Percentiles rank a stretch among this genome's conserved stretches.
These are phyloP conservation scores for Mimosa pudica DNA, from an alignment of 306 rosid genomes.

Conservation along the genomic window DNA sequence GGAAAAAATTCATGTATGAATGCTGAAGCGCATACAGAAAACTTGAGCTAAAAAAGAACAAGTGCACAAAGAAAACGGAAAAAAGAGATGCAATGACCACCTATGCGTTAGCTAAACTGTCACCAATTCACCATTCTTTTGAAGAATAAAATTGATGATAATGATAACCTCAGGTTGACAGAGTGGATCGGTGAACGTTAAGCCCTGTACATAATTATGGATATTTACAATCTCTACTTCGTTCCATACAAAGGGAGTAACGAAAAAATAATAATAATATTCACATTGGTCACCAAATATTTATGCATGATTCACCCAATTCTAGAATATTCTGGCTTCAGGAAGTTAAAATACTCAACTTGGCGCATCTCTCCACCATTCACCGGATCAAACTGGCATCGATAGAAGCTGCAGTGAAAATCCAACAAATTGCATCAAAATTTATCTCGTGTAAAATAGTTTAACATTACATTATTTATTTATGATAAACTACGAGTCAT, in stretches of 20 bases:
- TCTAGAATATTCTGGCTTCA: conserved; percentile 52
- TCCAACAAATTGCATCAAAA: conserved; percentile 31
- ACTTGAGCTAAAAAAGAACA: too few relatives aligned
- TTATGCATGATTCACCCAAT: not conserved
- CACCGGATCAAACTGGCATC: conserved; percentile 74
- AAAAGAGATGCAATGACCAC: not conserved
- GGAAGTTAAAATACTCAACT: conserved; percentile 69
- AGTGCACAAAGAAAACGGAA: too few relatives aligned
- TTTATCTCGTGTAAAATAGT: not conserved
- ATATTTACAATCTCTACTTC: not conserved
- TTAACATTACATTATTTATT: not conserved
- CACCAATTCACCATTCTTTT: not conserved
- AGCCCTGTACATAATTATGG: not conserved
- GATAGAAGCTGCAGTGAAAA: conserved; percentile 67
- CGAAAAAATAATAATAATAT: not conserved
- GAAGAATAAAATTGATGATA: not conserved
- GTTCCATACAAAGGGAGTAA: not conserved
- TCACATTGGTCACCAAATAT: not conserved
- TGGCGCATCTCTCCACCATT: conserved; percentile 84
- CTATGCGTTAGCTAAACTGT: not conserved
- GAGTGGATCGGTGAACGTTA: not conserved
- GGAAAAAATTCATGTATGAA: not conserved
- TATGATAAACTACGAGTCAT: not conserved
- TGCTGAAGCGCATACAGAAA: too few relatives aligned
- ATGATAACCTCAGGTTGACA: not conserved